Base-by-base conservation (phyloP, 768 basidiomycete genomes). In the Leccinum olivaceopallidum region DNA sequence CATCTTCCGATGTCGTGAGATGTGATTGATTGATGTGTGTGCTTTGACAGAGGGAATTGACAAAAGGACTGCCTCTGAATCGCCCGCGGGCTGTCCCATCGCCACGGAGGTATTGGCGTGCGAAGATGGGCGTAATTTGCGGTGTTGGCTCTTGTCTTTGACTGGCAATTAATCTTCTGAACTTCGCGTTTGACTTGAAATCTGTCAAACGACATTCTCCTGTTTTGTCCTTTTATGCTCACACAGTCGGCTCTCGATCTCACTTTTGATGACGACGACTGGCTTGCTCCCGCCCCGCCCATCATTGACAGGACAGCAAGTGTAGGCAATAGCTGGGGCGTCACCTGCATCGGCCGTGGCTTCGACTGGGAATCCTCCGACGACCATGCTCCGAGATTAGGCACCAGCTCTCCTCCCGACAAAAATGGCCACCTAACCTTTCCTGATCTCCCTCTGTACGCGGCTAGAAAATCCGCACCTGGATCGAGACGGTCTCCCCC, bases 341-440 rank as follows among this genome's bases (percentile, higher is more conserved):
- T 94, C 62, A 93, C 92, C 20, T 90, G 85, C 39, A 87, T 93
- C 52, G 92, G 92, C 12, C 84, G 89, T 52, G 92, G 92, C 18
- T 92, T 91, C 69, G 80, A 90, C 73, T 92, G 91, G 89, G 80
- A 80, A 58, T 75, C 80, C 60, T 76, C 74, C 54, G 72, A 75
- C 48, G 78, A 79, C 37, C 70, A 75, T 37, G 63, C 57, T 54
- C 7, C 63, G 48, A 61, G 47, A 44, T 39, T 57, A 32, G 49
- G 59, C 26, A 20, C 57, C 42, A 18, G 53, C 28, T 42, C 55
- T 18, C 44, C 67, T 51, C 44, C 62, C 37, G 63, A 56, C 50
- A 36, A 58, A 49, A 61, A 58, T 24, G 60, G 44, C 5, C 63
- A 59, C 14, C 18, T 55, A 26, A 58, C 61, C 22, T 42, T 60